Percentiles rank a stretch among this genome's conserved stretches.
phyloP scores from a whole-genome alignment of 768 basidiomycete species.

The Lepiota subincarnata region DNA sequence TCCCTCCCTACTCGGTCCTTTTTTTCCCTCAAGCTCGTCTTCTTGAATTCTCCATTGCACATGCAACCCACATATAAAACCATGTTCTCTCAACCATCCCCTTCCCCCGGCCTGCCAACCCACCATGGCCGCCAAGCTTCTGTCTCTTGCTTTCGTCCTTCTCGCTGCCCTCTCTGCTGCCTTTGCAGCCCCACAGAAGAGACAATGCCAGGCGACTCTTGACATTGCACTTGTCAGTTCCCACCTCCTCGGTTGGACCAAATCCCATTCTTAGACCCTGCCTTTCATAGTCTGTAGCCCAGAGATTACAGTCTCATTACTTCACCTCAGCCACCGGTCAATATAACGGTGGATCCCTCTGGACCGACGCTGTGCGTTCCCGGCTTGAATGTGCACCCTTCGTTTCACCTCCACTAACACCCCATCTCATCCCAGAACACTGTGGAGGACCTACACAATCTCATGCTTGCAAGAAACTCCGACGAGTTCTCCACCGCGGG shows the following conservation, averaged over 20 bases:
- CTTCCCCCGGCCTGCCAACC: no score
- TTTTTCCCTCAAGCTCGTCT: no score
- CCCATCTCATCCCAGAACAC: constrained; percentile 37
- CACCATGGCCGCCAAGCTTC: constrained; percentile 2
- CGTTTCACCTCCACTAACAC: background rate
- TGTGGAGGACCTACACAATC: constrained; percentile 52
- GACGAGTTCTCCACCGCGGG: constrained; percentile 38
- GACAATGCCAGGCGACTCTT: constrained; percentile 11
- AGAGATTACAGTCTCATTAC: constrained; percentile 34
- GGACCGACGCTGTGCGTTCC: constrained; percentile 50
- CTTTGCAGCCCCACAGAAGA: constrained; percentile 4
- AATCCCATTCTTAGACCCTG: constrained; percentile 7
- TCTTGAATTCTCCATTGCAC: no score
- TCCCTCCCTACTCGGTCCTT: no score
- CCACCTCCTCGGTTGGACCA: background rate
- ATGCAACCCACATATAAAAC: no score
- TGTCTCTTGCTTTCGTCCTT: constrained; percentile 1
- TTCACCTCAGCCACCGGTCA: constrained; percentile 36
- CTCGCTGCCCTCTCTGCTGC: constrained; percentile 2
- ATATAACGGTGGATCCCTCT: constrained; percentile 47
- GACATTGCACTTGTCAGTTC: constrained; percentile 19
- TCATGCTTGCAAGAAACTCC: constrained; percentile 48
- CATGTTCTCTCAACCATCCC: no score
- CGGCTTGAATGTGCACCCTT: no score
- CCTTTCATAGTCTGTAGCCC: constrained; percentile 22